These are phyloP conservation scores for Lipomyces lipofer DNA, from an alignment of 805 yeast genomes.

Conservation along the genomic window DNA sequence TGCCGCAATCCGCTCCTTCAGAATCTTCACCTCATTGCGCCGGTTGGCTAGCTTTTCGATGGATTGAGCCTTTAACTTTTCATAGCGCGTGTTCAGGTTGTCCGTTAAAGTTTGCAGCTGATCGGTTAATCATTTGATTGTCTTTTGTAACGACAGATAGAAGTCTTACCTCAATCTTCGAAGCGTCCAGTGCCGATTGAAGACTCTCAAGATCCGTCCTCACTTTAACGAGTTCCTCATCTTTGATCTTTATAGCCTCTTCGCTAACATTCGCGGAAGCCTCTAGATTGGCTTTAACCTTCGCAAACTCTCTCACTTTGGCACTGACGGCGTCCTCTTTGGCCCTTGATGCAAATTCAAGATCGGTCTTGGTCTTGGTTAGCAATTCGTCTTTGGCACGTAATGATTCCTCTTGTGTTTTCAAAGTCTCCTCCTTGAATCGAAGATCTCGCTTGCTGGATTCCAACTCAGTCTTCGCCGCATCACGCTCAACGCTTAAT, in stretches of 20 bases:
- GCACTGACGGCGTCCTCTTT: constrained; percentile 1
- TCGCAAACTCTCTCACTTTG: neutral
- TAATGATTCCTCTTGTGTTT: too few relatives aligned
- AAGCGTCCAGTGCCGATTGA: constrained; percentile 14
- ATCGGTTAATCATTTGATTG: too few relatives aligned
- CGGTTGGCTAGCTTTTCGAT: constrained; percentile 31
- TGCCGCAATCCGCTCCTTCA: constrained; percentile 21
- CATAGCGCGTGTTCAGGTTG: constrained; percentile 7
- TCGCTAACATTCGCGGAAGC: too few relatives aligned
- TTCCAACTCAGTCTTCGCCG: constrained; percentile 31
- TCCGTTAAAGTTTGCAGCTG: too few relatives aligned
- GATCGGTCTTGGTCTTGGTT: constrained; percentile 12
- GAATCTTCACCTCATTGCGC: constrained; percentile 23
- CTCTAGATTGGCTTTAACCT: neutral
- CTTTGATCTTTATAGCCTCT: constrained; percentile 2
- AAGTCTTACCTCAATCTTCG: constrained; percentile 10
- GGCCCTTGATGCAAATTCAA: constrained; percentile 13
- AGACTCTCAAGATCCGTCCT: constrained; percentile 21
- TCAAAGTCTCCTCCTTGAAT: constrained; percentile 21
- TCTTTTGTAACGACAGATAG: too few relatives aligned
- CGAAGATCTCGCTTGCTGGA: too few relatives aligned
- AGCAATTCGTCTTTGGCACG: constrained; percentile 5
- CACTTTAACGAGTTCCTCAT: constrained; percentile 16
- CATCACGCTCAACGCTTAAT: constrained; percentile 29
- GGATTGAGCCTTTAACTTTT: constrained; percentile 32